Conservation (phyloP, 2,329 filamentous ascomycete genomes). For the Ophioceras dolichostomum region DNA sequence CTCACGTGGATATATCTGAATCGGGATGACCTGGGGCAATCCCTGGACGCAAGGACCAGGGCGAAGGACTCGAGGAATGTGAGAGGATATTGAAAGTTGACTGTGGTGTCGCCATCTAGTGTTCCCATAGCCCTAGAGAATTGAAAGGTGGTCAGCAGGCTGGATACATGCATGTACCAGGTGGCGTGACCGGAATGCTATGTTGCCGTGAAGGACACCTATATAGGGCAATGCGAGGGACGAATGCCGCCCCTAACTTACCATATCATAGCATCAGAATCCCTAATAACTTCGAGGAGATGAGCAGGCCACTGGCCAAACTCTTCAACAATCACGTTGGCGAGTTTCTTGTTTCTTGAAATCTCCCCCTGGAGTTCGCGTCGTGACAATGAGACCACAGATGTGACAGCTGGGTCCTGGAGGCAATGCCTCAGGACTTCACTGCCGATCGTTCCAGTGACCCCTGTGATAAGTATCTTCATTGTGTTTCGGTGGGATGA, state of each 20-base stretch:
- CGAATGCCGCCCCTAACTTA: too few species aligned
- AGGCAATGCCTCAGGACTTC: background rate
- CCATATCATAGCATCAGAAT: conserved; percentile 2
- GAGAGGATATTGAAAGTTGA: conserved; percentile 1
- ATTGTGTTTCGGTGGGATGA: background rate
- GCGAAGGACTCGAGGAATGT: background rate
- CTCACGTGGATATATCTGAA: conserved; percentile 2
- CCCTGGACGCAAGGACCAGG: background rate
- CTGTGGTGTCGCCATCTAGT: background rate
- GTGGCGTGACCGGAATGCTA: too few species aligned
- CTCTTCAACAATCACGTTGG: background rate
- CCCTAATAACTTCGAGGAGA: background rate
- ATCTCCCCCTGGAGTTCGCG: background rate
- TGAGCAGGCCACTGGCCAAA: background rate
- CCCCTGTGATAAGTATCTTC: conserved; percentile 1
- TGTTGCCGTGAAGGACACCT: background rate
- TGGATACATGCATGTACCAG: too few species aligned
- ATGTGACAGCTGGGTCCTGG: background rate
- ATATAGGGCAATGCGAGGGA: background rate
- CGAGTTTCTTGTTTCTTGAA: background rate
- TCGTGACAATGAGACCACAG: background rate
- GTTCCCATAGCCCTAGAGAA: background rate
- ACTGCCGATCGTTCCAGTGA: conserved; percentile 19
- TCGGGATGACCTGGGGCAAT: background rate
- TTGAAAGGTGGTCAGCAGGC: too few species aligned